Evolutionary conservation across 2,329 filamentous ascomycete species (phyloP).

Genomic region (Arthrobotrys megalospora): DNA sequence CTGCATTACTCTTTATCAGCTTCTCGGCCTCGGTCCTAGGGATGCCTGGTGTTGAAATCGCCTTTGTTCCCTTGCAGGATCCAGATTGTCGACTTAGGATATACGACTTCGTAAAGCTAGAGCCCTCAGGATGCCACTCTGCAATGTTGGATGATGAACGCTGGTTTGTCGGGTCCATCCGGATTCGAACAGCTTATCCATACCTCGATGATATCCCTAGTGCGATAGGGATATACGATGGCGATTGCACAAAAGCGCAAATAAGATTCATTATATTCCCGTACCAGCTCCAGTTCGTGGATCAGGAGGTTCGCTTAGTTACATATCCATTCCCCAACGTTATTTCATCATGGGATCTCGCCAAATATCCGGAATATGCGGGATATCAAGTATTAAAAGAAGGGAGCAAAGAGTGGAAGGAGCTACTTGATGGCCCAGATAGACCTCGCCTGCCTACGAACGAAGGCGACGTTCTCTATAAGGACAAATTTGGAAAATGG

Average conservation of each 20-base stretch:
- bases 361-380: constrained; percentile 6
- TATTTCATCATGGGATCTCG: neutral
- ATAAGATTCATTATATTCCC: constrained; percentile 22
- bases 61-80: constrained; percentile 11
- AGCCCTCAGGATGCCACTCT: constrained; percentile 15
- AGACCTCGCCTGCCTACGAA: neutral
- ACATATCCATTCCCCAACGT: too few species aligned
- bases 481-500: neutral
- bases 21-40: neutral
- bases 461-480: constrained; percentile 32
- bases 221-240: constrained; percentile 38
- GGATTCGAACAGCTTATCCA: neutral
- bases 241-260: neutral
- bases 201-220: constrained; percentile 21
- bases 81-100: neutral
- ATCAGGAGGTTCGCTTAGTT: constrained; percentile 20
- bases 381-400: constrained; percentile 27
- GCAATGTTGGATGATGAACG: neutral
- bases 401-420: constrained; percentile 8
- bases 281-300: constrained; percentile 9
- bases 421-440: neutral
- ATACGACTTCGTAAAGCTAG: constrained; percentile 4
- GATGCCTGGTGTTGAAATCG: constrained; percentile 1
- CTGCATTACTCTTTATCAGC: neutral
- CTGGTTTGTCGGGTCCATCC: neutral